Evolutionary conservation across 345 rosid genomes (phyloP), one percentile per base, ranked within the genome.

Genomic region (Populus davidiana): DNA sequence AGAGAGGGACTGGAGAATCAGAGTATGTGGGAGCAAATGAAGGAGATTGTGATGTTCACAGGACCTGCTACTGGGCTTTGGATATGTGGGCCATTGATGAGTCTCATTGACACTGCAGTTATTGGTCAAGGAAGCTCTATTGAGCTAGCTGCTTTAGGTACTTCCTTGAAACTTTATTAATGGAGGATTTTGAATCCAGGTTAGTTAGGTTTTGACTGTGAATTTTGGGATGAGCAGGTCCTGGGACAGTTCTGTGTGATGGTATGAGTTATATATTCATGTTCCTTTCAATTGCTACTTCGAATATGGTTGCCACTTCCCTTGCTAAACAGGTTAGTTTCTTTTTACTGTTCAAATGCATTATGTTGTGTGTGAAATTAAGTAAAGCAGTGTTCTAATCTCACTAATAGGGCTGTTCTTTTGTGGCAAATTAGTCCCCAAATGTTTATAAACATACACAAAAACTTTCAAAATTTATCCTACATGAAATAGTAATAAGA

Each of bases 81-180:
- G 98, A 78, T 93, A 0, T 93, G 96, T 80, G 96, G 91, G 44
- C 98, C 98, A 21, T 85, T 94, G 86, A 94, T 94, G 98, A 91
- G 98, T 86, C 95, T 94, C 59, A 94, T 93, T 75, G 95, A 93
- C 70, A 93, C 98, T 27, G 98, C 90, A 3, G 97, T 94, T 50
- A 86, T 94, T 70, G 98, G 98, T 80, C 98, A 93, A 81, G 95
- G 97, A 81, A 94, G 99, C 86, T 94, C 96, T 8, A 71, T 89
- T 47, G 98, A 94, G 86, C 97, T 94, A 59, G 98, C 97, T 56
- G 99, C 99, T 79, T 85, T 95, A 79, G 99, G 98, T 95, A 75
- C 7, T 66, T 62, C 61, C 21, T 68, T 52, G 27, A 5, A 17
- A 52, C 14, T 23, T 36, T 33, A n/a, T 20, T 36, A 21, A 38